Base-by-base conservation (phyloP, 2,329 filamentous ascomycete species). In the Penicillium glabrum region DNA sequence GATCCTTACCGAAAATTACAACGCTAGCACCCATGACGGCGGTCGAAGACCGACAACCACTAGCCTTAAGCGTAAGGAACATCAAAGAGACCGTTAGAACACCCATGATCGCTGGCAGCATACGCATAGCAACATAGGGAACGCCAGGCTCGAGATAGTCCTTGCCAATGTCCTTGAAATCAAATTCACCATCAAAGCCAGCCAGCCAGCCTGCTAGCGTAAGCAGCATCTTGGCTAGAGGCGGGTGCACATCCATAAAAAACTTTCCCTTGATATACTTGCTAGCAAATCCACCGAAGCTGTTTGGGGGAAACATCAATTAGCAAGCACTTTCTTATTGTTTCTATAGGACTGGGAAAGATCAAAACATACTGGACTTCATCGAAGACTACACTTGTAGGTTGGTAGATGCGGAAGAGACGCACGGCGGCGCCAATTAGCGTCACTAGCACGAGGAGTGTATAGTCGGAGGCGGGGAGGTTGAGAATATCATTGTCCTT, bases 191-290 rank as follows among this genome's bases (percentile, higher is more conserved):
- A 72, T 97, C 86, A 75, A 98, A 99, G 53, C 95, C 95, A 68
- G 93, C 95, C 62, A 97, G 78, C 88, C 90, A 99, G 67, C 93
- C 95, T 62, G 93, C 92, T 59, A 99, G 85, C 51, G 95, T 96
- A 69, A 99, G 93, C 66, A 99, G 87, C 73, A 99, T 86, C 82
- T 99, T 99, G 64, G 95, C 95, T 59, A 99, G 83, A 46, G 95
- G 95, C 31, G 95, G 95, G 74, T 99, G 95, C n/a, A 99, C 95
- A 74, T 99, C 95, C 95, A 99, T 99, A 77, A 99, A 99, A 84
- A 99, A 99, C 74, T 84, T 89, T 71, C 95, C 95, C 82, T 99
- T 98, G 83, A 99, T 98, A 77, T 99, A 99, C 78, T 99, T 99
- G 68, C 90, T 91, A 63, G 95, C 95, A 74, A 99, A 99, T 48